Evolutionary conservation across 1,284 basidiomycete genomes (phyloP).

Genomic region (Ganoderma lucidum): DNA sequence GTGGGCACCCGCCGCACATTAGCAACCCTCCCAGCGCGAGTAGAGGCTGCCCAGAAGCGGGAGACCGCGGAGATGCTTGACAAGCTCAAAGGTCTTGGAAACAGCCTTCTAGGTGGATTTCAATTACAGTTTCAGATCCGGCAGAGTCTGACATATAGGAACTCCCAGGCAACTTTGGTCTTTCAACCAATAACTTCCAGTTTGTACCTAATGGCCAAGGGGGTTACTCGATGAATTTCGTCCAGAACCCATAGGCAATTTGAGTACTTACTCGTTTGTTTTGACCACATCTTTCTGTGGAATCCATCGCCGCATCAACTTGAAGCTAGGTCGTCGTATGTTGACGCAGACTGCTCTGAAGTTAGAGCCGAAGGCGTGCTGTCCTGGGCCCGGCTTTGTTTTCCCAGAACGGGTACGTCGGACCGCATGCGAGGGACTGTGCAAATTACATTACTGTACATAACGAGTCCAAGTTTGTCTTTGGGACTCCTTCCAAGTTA

Average conservation of each 20-base stretch:
- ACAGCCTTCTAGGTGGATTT: slow-evolving; percentile 83
- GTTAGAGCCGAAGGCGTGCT: too few relatives aligned
- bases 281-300: not conserved
- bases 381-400: too few relatives aligned
- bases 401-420: too few relatives aligned
- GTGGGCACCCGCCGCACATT: slow-evolving; percentile 60
- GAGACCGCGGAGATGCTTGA: slow-evolving; percentile 94
- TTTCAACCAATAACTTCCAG: slow-evolving; percentile 95
- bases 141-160: not conserved
- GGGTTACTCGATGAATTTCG: slow-evolving; percentile 93
- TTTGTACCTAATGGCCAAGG: slow-evolving; percentile 93
- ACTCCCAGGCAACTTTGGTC: slow-evolving; percentile 77
- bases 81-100: slow-evolving; percentile 94
- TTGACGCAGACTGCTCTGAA: too few relatives aligned
- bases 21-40: slow-evolving; percentile 65
- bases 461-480: not conserved
- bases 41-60: slow-evolving; percentile 80
- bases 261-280: not conserved
- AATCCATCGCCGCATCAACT: not conserved
- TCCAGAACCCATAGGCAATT: slow-evolving; percentile 34
- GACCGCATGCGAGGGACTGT: not conserved
- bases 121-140: not conserved
- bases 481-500: too few relatives aligned
- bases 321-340: too few relatives aligned
- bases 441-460: too few relatives aligned